These are phyloP conservation scores for Sonneratia caseolaris DNA, from an alignment of 345 rosid genomes.

Conservation along the genomic window DNA sequence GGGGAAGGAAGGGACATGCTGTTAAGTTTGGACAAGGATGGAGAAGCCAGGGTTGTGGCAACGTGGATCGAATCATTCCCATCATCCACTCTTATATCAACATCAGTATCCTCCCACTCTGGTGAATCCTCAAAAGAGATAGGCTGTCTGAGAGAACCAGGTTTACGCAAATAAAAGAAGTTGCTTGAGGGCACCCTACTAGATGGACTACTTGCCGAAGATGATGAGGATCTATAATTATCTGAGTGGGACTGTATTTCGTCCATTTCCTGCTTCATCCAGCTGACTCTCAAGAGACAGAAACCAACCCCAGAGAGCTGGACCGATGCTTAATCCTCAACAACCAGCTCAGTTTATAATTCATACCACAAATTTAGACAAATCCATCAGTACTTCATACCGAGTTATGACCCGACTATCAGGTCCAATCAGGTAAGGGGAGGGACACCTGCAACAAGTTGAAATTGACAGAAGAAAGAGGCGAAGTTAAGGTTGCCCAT, in stretches of 20 bases:
- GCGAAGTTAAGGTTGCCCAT: background rate
- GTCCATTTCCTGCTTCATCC: conserved; percentile 40
- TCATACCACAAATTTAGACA: background rate
- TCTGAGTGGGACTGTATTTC: conserved; percentile 97
- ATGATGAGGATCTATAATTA: conserved; percentile 89
- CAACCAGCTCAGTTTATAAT: background rate
- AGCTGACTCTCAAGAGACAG: background rate
- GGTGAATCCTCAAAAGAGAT: conserved; percentile 99
- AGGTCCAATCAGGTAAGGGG: background rate
- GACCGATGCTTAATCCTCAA: background rate
- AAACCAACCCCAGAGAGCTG: background rate
- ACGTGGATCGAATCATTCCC: conserved; percentile 75
- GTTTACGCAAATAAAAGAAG: conserved; percentile 89
- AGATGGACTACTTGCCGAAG: conserved; percentile 96
- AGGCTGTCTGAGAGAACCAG: conserved; percentile 83
- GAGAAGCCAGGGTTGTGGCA: conserved; percentile 68
- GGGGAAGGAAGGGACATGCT: conserved; percentile 88
- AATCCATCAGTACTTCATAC: background rate
- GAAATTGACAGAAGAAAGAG: background rate
- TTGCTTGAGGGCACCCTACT: conserved; percentile 93
- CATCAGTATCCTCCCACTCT: conserved; percentile 94
- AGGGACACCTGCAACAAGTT: background rate
- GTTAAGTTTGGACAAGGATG: conserved; percentile 75
- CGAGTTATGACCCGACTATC: background rate
- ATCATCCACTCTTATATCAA: conserved; percentile 61